Evolutionary conservation across 768 basidiomycete species (phyloP).

Genomic region (Crucibulum laeve): DNA sequence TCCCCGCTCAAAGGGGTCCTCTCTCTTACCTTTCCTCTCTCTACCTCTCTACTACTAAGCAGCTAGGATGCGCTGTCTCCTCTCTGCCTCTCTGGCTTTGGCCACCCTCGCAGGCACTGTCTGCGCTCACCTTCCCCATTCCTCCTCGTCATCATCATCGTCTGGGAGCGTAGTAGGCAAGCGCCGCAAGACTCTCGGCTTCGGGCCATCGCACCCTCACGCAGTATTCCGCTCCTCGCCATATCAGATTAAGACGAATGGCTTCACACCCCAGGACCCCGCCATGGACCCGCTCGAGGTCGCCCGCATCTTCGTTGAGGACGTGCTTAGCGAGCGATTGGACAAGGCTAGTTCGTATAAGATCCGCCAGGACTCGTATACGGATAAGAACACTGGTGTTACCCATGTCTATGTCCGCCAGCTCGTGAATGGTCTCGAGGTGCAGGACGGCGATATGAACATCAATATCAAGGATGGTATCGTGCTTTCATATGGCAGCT

Average conservation of each 20-base stretch:
- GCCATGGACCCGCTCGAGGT: slow-evolving; percentile 52
- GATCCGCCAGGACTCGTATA: slow-evolving; percentile 82
- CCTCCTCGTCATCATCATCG: not conserved
- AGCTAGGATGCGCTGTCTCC: slow-evolving; percentile 63
- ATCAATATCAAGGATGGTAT: slow-evolving; percentile 84
- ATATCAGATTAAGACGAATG: slow-evolving; percentile 39
- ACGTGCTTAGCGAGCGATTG: slow-evolving; percentile 32
- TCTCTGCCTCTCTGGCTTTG: slow-evolving; percentile 57
- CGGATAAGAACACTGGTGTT: slow-evolving; percentile 79
- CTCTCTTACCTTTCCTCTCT: too few relatives aligned
- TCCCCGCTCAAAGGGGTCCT: not conserved
- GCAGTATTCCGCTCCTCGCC: slow-evolving; percentile 57
- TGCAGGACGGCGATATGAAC: slow-evolving; percentile 89
- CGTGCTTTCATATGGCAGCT: slow-evolving; percentile 84
- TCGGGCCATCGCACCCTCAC: slow-evolving; percentile 78
- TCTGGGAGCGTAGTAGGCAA: too few relatives aligned
- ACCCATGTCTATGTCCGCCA: slow-evolving; percentile 89
- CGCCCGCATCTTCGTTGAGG: slow-evolving; percentile 57
- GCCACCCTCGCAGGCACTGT: slow-evolving; percentile 57
- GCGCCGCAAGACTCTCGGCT: slow-evolving; percentile 80
- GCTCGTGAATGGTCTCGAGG: slow-evolving; percentile 79
- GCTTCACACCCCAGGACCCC: slow-evolving; percentile 31
- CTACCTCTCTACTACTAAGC: not conserved
- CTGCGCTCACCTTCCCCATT: slow-evolving; percentile 32
- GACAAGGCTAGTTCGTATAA: slow-evolving; percentile 38